phyloP scores from a whole-genome alignment of 805 yeast species.

The Blastobotrys chiropterorum region DNA sequence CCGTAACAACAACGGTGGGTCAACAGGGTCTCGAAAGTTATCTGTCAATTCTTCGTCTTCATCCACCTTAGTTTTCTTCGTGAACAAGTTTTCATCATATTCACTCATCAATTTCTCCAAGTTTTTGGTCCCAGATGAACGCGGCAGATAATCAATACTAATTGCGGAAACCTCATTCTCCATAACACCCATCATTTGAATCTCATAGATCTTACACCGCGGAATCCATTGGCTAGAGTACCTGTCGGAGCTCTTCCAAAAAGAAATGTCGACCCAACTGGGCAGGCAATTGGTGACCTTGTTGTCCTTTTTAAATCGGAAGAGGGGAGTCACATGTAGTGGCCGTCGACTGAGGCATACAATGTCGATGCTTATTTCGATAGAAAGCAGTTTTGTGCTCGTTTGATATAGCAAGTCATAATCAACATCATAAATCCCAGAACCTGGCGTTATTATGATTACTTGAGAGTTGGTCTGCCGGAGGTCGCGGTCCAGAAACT shows the following conservation, averaged over 20 bases:
- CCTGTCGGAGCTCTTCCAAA: constrained; percentile 60
- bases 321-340: constrained; percentile 82
- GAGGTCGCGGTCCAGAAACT: constrained; percentile 77
- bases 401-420: constrained; percentile 68
- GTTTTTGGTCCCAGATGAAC: constrained; percentile 29
- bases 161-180: constrained; percentile 77
- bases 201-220: constrained; percentile 84
- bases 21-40: constrained; percentile 25
- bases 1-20: constrained; percentile 20
- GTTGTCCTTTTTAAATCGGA: constrained; percentile 44
- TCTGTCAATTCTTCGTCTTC: constrained; percentile 20
- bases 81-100: constrained; percentile 59
- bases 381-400: constrained; percentile 62
- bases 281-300: constrained; percentile 64
- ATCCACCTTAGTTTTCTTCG: constrained; percentile 16
- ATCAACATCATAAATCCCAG: constrained; percentile 90
- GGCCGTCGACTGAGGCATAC: constrained; percentile 89
- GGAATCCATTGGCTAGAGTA: constrained; percentile 69
- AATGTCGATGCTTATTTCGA: constrained; percentile 84
- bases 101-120: constrained; percentile 56
- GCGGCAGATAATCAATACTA: constrained; percentile 53
- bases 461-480: constrained; percentile 90
- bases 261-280: constrained; percentile 91
- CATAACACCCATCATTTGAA: constrained; percentile 98
- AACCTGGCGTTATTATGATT: constrained; percentile 81